Conservation (phyloP, 305 asterid species). For the Euphrasia arctica region DNA sequence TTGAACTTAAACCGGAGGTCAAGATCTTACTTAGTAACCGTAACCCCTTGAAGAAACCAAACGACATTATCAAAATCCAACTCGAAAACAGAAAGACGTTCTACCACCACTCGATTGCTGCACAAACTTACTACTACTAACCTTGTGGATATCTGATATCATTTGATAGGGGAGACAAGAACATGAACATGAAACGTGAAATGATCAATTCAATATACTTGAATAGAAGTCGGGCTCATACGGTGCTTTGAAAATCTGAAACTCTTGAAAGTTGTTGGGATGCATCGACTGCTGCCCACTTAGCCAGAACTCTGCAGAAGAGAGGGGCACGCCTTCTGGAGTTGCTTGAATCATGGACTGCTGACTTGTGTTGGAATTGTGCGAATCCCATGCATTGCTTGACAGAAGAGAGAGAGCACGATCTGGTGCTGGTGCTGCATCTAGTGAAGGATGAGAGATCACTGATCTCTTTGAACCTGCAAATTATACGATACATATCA, state of each 20-base stretch:
- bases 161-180: not conserved
- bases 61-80: not conserved
- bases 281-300: conserved; percentile 33
- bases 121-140: not conserved
- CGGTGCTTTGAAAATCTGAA: conserved; percentile 40
- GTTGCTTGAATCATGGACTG: conserved; percentile 40
- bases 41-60: not conserved
- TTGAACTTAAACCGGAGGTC: not conserved
- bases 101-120: not conserved
- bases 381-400: conserved; percentile 69
- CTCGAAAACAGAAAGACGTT: not conserved
- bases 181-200: not conserved
- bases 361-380: conserved; percentile 1
- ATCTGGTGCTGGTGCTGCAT: conserved; percentile 30
- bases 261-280: conserved; percentile 39
- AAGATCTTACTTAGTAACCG: not conserved
- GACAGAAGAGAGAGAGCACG: conserved; percentile 99
- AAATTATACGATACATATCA: not conserved
- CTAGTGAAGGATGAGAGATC: conserved; percentile 23
- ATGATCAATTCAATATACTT: conserved; percentile 35
- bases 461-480: not conserved
- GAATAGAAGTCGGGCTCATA: conserved; percentile 47
- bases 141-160: not conserved
- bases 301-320: conserved; percentile 48
- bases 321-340: conserved; percentile 39